Percentiles rank a stretch among this genome's conserved stretches.
Conservation (phyloP, 2,329 filamentous ascomycete species). For the Aspergillus ibericus region DNA sequence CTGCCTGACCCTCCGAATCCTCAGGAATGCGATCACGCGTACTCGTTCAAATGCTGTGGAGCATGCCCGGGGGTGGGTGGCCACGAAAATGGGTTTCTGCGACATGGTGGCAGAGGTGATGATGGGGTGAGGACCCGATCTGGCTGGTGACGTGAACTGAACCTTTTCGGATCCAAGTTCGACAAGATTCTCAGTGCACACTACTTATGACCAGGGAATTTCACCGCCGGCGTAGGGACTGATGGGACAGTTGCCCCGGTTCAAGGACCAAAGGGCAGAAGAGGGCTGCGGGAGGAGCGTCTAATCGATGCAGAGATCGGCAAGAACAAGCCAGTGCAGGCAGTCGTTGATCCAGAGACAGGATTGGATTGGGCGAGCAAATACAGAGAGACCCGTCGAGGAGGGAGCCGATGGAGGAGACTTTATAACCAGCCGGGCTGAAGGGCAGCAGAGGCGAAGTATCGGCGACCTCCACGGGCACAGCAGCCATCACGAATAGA, state of each 20-base stretch:
- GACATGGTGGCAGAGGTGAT: conserved; percentile 56
- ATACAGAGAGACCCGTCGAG: neutral
- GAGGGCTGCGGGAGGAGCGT: neutral
- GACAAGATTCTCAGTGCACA: conserved; percentile 10
- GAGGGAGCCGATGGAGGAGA: neutral
- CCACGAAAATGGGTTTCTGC: conserved; percentile 82
- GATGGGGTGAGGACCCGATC: neutral
- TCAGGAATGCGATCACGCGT: conserved; percentile 34
- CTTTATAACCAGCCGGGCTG: neutral
- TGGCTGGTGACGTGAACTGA: neutral
- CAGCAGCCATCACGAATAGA: neutral
- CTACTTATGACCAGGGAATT: conserved; percentile 21
- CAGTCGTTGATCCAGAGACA: neutral
- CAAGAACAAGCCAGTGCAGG: neutral
- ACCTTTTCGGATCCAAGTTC: neutral
- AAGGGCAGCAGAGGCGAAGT: neutral
- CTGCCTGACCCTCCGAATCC: neutral
- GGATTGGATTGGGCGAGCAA: neutral
- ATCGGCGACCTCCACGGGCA: neutral
- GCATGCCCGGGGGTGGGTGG: conserved; percentile 90
- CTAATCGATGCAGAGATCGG: neutral
- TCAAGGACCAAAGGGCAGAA: neutral
- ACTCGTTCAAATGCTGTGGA: conserved; percentile 97
- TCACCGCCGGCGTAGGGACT: conserved; percentile 24
- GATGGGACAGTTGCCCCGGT: neutral